A percentile compares a stretch with the other conserved stretches of the same genome.
Conservation (phyloP, 768 basidiomycete species). For the Ephemerocybe angulata region DNA sequence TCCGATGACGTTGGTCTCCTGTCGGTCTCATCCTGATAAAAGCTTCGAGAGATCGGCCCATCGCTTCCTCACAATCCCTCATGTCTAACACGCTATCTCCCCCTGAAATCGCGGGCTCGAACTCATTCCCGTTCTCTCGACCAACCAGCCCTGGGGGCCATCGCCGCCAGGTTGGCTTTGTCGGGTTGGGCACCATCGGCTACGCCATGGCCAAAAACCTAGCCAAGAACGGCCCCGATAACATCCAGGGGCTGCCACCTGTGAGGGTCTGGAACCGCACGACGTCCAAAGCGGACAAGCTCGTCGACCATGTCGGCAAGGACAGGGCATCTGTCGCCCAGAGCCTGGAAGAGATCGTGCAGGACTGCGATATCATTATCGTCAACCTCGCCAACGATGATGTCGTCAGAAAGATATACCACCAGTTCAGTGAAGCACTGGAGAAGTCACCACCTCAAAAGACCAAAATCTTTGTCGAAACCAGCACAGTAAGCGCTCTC, state of each 20-base stretch:
- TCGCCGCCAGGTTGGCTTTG: conserved; percentile 37
- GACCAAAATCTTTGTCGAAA: conserved; percentile 80
- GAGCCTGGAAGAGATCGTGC: conserved; percentile 54
- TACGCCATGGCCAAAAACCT: conserved; percentile 78
- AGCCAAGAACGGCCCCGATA: conserved; percentile 45
- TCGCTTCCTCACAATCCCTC: neutral
- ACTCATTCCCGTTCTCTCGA: conserved; percentile 17
- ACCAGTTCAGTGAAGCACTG: conserved; percentile 55
- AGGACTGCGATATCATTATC: conserved; percentile 71
- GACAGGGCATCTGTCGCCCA: conserved; percentile 53
- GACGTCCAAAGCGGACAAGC: conserved; percentile 52
- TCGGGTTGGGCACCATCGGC: conserved; percentile 66
- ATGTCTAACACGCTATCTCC: conserved; percentile 4
- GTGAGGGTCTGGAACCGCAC: conserved; percentile 79
- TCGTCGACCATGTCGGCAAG: conserved; percentile 53
- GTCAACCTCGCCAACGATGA: conserved; percentile 72
- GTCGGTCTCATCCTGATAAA: neutral
- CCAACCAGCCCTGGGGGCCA: conserved; percentile 12
- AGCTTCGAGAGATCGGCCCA: neutral
- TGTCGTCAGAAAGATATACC: conserved; percentile 61
- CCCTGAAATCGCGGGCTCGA: neutral
- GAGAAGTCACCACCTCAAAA: conserved; percentile 35
- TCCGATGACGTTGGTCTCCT: neutral
- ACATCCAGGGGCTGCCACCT: conserved; percentile 39
- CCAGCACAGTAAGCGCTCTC: conserved; percentile 62